Evolutionary conservation across 192 early-diverging fungal species (phyloP).

Genomic region (Lobulomyces angularis): DNA sequence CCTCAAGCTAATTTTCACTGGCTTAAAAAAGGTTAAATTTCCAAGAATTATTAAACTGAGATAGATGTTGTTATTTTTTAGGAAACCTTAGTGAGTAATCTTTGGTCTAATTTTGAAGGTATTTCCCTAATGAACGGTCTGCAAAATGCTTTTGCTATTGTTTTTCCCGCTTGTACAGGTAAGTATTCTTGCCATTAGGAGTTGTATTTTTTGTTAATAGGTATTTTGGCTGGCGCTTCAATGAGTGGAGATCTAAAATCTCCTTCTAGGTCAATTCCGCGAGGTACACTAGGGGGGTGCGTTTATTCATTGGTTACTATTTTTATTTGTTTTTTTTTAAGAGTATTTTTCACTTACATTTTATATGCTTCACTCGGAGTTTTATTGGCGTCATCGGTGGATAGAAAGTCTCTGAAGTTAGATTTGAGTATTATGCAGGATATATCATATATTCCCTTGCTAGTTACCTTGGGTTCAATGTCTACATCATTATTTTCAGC

Average conservation of each 20-base stretch:
- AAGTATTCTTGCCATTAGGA: constrained; percentile 7
- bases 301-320: too few relatives aligned
- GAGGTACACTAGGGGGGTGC: constrained; percentile 52
- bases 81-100: not conserved
- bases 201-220: not conserved
- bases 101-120: constrained; percentile 4
- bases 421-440: not conserved
- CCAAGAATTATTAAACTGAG: not conserved
- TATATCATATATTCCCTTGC: not conserved
- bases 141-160: constrained; percentile 42
- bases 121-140: constrained; percentile 31
- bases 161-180: constrained; percentile 60
- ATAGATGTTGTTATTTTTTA: too few relatives aligned
- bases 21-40: constrained; percentile 29
- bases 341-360: constrained; percentile 38
- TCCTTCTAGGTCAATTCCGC: constrained; percentile 54
- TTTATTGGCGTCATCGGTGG: not conserved
- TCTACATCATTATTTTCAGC: constrained; percentile 6
- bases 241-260: constrained; percentile 57
- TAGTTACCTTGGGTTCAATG: not conserved
- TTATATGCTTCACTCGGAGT: not conserved
- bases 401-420: not conserved
- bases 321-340: constrained; percentile 37
- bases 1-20: constrained; percentile 41
- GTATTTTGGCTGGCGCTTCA: constrained; percentile 30